These are phyloP conservation scores for Protea cynaroides DNA, from an alignment of 164 flowering plant species.

Conservation along the genomic window DNA sequence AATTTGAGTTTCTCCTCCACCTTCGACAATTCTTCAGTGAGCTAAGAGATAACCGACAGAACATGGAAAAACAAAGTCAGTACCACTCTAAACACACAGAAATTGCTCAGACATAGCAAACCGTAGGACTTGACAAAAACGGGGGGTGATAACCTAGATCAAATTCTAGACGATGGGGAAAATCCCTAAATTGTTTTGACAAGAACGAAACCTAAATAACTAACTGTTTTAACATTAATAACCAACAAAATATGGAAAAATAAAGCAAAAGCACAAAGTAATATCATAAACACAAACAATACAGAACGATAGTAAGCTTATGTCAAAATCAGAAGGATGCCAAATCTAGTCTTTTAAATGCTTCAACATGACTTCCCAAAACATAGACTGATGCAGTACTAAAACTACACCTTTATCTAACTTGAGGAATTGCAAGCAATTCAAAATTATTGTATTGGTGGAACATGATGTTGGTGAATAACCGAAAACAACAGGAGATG, in stretches of 20 bases:
- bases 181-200: too few relatives aligned
- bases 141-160: too few relatives aligned
- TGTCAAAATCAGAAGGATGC: background rate
- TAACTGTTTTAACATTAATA: background rate
- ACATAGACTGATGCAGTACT: background rate
- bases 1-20: slow-evolving; percentile 72
- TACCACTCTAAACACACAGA: background rate
- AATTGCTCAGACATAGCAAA: too few relatives aligned
- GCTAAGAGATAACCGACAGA: slow-evolving; percentile 24
- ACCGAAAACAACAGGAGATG: background rate
- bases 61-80: slow-evolving; percentile 5
- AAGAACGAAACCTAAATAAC: too few relatives aligned
- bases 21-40: slow-evolving; percentile 63
- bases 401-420: too few relatives aligned
- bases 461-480: background rate
- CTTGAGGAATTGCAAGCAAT: background rate
- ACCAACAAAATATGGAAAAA: background rate
- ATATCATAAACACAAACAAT: too few relatives aligned
- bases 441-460: background rate
- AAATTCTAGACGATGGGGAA: too few relatives aligned
- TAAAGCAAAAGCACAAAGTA: too few relatives aligned
- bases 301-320: too few relatives aligned
- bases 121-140: too few relatives aligned
- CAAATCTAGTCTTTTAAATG: background rate
- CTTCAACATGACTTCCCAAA: background rate